These are phyloP conservation scores for Pinus tabuliformis DNA, from an alignment of 75 land plant genomes.

Conservation along the genomic window DNA sequence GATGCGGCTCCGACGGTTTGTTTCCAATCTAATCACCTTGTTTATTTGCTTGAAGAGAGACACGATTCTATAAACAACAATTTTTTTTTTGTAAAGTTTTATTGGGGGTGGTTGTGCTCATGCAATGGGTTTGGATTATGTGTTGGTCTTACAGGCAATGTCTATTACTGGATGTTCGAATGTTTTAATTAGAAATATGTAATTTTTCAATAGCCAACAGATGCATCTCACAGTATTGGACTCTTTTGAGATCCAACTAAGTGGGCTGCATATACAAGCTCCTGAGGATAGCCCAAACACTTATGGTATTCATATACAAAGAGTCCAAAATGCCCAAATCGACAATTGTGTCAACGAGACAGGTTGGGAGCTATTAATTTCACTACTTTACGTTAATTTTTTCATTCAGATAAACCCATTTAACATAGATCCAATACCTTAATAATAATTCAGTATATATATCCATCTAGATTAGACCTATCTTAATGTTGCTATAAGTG, in stretches of 20 bases:
- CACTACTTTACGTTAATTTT: no score
- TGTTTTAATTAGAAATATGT: constrained; percentile 6
- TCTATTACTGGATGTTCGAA: constrained; percentile 3
- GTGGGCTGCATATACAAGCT: constrained; percentile 14
- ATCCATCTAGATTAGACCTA: no score
- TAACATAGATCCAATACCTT: no score
- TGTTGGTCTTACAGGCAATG: constrained; percentile 12
- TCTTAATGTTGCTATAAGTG: no score
- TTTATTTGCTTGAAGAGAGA: neutral
- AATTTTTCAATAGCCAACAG: constrained; percentile 26
- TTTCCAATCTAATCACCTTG: neutral
- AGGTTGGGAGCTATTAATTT: constrained; percentile 8
- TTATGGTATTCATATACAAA: constrained; percentile 42
- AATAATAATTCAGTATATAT: no score
- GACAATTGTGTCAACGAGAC: constrained; percentile 9
- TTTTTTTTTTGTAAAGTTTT: neutral
- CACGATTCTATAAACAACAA: neutral
- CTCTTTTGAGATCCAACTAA: constrained; percentile 15
- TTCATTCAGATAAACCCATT: no score
- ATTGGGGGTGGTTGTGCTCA: neutral
- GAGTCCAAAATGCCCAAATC: constrained; percentile 13
- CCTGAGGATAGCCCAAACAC: constrained; percentile 44
- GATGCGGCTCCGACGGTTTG: no score
- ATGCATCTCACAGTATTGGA: constrained; percentile 25
- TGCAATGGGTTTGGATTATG: neutral